Conservation (phyloP, 805 yeast genomes). For the Ogataea corticis region DNA sequence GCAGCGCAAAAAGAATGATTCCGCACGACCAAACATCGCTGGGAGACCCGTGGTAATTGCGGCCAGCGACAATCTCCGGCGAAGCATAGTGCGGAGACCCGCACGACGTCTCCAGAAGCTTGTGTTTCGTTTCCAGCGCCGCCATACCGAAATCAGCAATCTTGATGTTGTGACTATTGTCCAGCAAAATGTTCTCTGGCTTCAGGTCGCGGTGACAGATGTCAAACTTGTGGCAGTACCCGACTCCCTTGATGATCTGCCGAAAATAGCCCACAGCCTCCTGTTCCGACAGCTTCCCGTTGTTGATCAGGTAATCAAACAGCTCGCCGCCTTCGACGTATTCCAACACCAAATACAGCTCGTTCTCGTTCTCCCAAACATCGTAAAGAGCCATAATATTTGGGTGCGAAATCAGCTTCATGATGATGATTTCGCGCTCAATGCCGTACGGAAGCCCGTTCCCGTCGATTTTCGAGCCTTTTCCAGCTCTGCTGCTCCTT, state of each 20-base stretch:
- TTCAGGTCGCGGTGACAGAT: slow-evolving; percentile 82
- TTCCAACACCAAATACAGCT: slow-evolving; percentile 74
- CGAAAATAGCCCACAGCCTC: slow-evolving; percentile 76
- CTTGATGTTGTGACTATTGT: slow-evolving; percentile 63
- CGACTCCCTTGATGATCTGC: slow-evolving; percentile 76
- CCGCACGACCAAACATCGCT: slow-evolving; percentile 92
- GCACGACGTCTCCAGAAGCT: slow-evolving; percentile 75
- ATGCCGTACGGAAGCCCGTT: slow-evolving; percentile 87
- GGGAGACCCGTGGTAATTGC: slow-evolving; percentile 78
- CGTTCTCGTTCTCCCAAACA: slow-evolving; percentile 97
- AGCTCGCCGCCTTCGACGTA: slow-evolving; percentile 89
- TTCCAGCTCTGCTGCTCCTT: slow-evolving; percentile 29
- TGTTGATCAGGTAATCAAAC: slow-evolving; percentile 69
- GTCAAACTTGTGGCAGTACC: slow-evolving; percentile 78
- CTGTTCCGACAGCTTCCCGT: slow-evolving; percentile 69
- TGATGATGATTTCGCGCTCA: slow-evolving; percentile 94
- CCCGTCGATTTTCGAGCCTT: slow-evolving; percentile 27
- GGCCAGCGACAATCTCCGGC: slow-evolving; percentile 81
- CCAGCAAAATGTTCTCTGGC: slow-evolving; percentile 75
- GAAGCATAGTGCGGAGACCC: slow-evolving; percentile 91
- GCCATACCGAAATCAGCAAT: slow-evolving; percentile 92
- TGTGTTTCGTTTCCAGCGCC: slow-evolving; percentile 71
- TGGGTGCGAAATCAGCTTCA: slow-evolving; percentile 93
- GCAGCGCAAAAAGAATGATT: slow-evolving; percentile 72
- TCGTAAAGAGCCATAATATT: slow-evolving; percentile 92